Conservation (phyloP, 1,284 basidiomycete species). For the Mycosarcoma mackinlayi region DNA sequence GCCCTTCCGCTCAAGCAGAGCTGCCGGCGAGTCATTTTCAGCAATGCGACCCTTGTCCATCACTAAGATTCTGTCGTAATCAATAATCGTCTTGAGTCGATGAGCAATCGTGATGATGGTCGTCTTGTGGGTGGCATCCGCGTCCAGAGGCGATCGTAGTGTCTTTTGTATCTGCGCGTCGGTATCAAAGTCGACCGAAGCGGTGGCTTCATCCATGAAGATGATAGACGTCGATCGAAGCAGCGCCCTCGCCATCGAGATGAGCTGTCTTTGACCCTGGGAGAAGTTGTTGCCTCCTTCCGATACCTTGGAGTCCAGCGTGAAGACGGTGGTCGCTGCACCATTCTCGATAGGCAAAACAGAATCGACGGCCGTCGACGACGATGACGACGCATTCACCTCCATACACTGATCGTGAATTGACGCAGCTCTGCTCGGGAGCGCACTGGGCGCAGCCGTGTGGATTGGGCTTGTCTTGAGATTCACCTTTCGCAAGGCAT, state of each 20-base stretch:
- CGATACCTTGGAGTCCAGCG: slow-evolving; percentile 51
- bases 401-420: slow-evolving; percentile 13
- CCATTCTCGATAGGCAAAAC: not conserved
- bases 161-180: slow-evolving; percentile 76
- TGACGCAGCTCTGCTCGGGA: slow-evolving; percentile 24
- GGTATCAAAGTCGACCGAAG: slow-evolving; percentile 62
- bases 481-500: slow-evolving; percentile 43
- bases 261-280: slow-evolving; percentile 63
- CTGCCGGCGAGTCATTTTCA: slow-evolving; percentile 71
- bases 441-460: slow-evolving; percentile 25
- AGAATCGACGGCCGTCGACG: slow-evolving; percentile 24
- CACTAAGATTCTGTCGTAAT: slow-evolving; percentile 71
- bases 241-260: slow-evolving; percentile 64
- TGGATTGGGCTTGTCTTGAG: slow-evolving; percentile 30
- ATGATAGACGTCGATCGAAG: slow-evolving; percentile 58
- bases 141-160: slow-evolving; percentile 72
- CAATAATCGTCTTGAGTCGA: slow-evolving; percentile 68
- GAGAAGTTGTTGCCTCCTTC: slow-evolving; percentile 65
- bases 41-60: slow-evolving; percentile 71
- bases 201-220: slow-evolving; percentile 67
- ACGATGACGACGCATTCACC: slow-evolving; percentile 10
- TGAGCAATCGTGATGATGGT: slow-evolving; percentile 88
- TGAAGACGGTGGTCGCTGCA: slow-evolving; percentile 21
- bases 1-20: slow-evolving; percentile 65
- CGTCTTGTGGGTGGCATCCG: slow-evolving; percentile 59